Percentiles rank a stretch among this genome's conserved stretches.
Evolutionary conservation across 345 rosid species (phyloP).

Genomic region (Pistacia vera): DNA sequence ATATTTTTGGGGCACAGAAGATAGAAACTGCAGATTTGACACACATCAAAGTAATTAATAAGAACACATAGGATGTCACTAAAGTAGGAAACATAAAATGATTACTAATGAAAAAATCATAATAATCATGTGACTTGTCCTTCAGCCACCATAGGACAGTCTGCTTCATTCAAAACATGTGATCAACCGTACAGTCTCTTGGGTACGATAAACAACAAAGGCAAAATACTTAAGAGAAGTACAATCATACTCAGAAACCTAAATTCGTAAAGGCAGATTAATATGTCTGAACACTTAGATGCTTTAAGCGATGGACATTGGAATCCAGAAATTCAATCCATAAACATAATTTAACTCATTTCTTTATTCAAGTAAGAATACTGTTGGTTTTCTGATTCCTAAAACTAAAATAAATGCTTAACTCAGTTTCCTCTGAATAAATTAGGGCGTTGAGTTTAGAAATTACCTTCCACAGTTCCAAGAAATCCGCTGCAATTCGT

Average conservation of each 20-base stretch:
- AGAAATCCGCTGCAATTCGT: constrained; percentile 87
- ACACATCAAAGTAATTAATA: constrained; percentile 2
- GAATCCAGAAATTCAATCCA: neutral
- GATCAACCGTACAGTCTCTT: neutral
- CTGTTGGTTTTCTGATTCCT: neutral
- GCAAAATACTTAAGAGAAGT: neutral
- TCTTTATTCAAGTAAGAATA: neutral
- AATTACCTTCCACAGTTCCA: constrained; percentile 83
- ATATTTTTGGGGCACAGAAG: neutral
- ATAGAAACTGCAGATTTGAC: too few relatives aligned
- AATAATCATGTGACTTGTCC: neutral
- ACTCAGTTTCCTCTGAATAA: neutral
- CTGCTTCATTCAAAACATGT: neutral
- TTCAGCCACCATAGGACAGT: neutral
- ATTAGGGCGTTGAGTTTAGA: constrained; percentile 2
- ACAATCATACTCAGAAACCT: neutral
- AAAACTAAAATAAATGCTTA: neutral
- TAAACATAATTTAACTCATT: neutral
- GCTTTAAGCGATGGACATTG: neutral
- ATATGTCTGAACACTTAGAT: neutral
- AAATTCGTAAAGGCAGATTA: neutral
- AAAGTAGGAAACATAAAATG: neutral
- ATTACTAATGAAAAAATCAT: neutral
- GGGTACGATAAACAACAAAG: neutral
- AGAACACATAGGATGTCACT: neutral